Base-by-base conservation (phyloP, 768 basidiomycete genomes). In the Fomitopsis serialis region DNA sequence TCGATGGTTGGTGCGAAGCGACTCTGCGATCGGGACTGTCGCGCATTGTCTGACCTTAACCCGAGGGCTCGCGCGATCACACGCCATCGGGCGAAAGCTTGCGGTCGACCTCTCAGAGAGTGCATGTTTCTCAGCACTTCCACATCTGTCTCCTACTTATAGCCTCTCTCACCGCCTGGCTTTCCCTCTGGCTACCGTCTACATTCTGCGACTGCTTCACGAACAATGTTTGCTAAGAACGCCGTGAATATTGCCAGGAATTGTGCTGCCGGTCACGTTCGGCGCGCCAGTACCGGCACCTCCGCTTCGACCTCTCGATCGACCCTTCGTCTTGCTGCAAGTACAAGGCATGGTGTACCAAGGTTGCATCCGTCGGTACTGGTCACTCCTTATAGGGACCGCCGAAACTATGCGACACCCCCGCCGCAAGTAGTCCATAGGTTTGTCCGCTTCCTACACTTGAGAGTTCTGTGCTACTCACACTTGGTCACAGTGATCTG, bases 351-450 rank as follows among this genome's bases (percentile, higher is more conserved):
- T 5, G 6, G 5, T 17, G 15, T 17, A 17, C 37, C 6, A 17
- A 15, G 19, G 13, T 19, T 19, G 5, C 6, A 40, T 15, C 15
- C 15, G 15, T 15, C 13, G 19, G 8, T 15, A 6, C 15, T 40
- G 13, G 40, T 19, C 48, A 53, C 48, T 58, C 37, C 53, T 24
- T n/a, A 15, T 50, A 8, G 12, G 34, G 37, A 22, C 34, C 35
- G 51, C 11, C 43, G 66, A 42, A 35, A 53, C 34, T 59, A 68
- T 12, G 71, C 70, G 9, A 86, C 82, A 0, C 84, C 85, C 12
- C 71, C 81, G 29, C 78, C 84, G 17, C 84, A 80, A 51, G 60
- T 80, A 50, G 80, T 73, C 56, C 69, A 70, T 53, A 87, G 81
- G 85, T 85, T 49, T 54, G 60, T 52, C 35, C 40, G 36, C 43